phyloP scores from a whole-genome alignment of 352 stramenopile genomes.

The Ochromonadaceae sp. region DNA sequence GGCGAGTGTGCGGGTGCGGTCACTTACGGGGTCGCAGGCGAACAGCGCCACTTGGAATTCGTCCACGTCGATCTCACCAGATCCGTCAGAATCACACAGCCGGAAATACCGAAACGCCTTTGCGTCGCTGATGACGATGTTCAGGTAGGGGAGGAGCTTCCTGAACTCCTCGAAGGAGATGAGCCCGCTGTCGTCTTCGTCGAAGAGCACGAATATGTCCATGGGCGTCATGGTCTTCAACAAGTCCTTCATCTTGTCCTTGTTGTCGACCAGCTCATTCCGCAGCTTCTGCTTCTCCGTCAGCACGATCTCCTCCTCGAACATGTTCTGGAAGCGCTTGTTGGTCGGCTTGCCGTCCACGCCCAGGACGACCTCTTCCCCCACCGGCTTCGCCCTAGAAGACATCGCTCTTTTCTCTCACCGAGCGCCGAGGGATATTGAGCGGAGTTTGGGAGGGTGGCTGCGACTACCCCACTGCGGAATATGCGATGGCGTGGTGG shows the following conservation, averaged over 20 bases:
- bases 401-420: no score
- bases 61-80: conserved; percentile 69
- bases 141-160: conserved; percentile 55
- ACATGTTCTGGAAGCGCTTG: conserved; percentile 18
- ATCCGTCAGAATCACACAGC: conserved; percentile 65
- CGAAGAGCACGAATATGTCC: conserved; percentile 42
- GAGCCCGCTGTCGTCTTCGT: conserved; percentile 35
- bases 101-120: conserved; percentile 72
- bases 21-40: conserved; percentile 48
- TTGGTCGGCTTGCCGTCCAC: conserved; percentile 21
- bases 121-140: conserved; percentile 59
- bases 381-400: no score
- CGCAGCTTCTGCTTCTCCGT: conserved; percentile 20
- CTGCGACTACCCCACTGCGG: no score
- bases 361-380: conserved; percentile 16
- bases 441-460: no score
- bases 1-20: conserved; percentile 34
- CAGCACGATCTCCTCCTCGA: conserved; percentile 10
- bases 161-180: conserved; percentile 40
- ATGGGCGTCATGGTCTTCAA: conserved; percentile 29
- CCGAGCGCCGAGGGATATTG: no score
- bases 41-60: conserved; percentile 84
- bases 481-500: no score
- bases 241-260: conserved; percentile 23
- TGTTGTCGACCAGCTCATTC: conserved; percentile 4